Percentiles rank a stretch among this genome's conserved stretches.
These are phyloP conservation scores for Trametopsis cervina DNA, from an alignment of 768 basidiomycete genomes.

Conservation along the genomic window DNA sequence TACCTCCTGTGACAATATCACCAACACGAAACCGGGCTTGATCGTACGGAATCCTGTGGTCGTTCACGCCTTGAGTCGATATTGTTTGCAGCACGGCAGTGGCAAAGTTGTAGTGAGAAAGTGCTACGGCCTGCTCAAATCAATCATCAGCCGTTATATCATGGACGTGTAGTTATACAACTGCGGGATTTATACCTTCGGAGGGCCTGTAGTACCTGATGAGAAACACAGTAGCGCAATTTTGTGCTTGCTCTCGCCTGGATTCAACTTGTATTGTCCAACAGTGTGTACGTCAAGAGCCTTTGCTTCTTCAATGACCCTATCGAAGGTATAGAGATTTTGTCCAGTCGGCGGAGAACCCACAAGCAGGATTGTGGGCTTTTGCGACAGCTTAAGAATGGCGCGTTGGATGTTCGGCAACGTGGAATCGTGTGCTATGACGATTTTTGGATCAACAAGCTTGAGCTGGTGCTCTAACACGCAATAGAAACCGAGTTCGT, in stretches of 20 bases:
- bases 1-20: conserved; percentile 50
- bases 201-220: conserved; percentile 15
- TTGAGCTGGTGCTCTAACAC: conserved; percentile 5
- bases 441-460: not conserved
- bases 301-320: not conserved
- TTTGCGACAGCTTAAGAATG: not conserved
- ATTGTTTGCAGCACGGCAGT: conserved; percentile 35
- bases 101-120: conserved; percentile 61
- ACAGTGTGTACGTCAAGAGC: not conserved
- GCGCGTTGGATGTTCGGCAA: not conserved
- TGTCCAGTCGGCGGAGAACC: no score
- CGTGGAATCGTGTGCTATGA: not conserved
- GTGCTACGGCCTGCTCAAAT: conserved; percentile 49
- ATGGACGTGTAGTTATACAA: no score
- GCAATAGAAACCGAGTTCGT: no score
- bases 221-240: conserved; percentile 18
- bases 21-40: conserved; percentile 42
- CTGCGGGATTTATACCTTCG: no score
- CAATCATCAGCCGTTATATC: no score
- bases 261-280: conserved; percentile 1
- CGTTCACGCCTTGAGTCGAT: conserved; percentile 12
- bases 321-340: not conserved
- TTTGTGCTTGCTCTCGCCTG: conserved; percentile 10
- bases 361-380: no score
- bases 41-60: conserved; percentile 31